A percentile compares a stretch with the other conserved stretches of the same genome.
phyloP scores from a whole-genome alignment of 1,284 basidiomycete species.

The Ceratobasidium sp. region DNA sequence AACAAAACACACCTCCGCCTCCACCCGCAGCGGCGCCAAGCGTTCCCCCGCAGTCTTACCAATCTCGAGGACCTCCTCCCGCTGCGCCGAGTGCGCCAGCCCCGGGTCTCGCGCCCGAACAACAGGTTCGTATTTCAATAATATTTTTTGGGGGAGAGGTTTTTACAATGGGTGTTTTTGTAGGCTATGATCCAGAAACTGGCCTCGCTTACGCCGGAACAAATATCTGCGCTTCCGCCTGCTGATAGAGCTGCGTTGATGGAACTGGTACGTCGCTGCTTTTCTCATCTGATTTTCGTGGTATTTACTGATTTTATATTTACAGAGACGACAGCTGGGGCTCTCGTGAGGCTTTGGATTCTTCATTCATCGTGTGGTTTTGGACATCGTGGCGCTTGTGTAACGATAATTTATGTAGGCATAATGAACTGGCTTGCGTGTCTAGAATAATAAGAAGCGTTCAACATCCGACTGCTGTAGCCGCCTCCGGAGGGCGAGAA shows the following conservation, averaged over 20 bases:
- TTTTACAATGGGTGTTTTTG: background rate
- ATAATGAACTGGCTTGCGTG: too few relatives aligned
- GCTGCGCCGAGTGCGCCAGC: background rate
- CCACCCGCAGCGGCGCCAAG: background rate
- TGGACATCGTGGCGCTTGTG: background rate
- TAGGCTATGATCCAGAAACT: constrained; percentile 63
- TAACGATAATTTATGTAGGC: constrained; percentile 2
- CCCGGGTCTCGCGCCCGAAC: constrained; percentile 38
- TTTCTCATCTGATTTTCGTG: background rate
- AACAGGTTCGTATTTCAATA: constrained; percentile 44
- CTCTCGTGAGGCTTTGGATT: constrained; percentile 5
- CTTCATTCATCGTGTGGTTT: background rate
- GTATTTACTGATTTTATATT: background rate
- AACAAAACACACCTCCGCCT: constrained; percentile 3
- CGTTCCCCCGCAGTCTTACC: background rate
- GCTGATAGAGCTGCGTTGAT: constrained; percentile 66
- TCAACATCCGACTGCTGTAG: too few relatives aligned
- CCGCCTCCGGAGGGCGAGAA: too few relatives aligned
- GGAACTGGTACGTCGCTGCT: constrained; percentile 61
- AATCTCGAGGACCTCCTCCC: constrained; percentile 31
- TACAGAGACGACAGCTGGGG: constrained; percentile 25
- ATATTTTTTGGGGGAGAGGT: too few relatives aligned
- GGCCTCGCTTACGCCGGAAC: constrained; percentile 65
- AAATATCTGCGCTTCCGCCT: constrained; percentile 66
- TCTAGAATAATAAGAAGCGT: too few relatives aligned